phyloP scores from a whole-genome alignment of 352 stramenopile genomes.

The Phytophthora lateralis region DNA sequence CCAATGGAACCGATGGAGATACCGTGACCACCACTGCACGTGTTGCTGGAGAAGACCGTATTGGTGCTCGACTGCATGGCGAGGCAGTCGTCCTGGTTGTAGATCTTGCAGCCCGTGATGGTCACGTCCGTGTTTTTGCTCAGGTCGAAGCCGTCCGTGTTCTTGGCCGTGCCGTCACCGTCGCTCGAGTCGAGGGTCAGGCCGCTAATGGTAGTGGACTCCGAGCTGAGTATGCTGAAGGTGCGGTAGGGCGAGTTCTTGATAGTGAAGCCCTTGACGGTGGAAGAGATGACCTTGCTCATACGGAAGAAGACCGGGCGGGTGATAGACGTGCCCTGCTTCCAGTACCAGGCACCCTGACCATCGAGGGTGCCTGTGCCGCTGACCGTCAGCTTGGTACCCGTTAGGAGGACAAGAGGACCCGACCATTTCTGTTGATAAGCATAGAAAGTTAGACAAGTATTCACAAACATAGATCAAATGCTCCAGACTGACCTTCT shows the following conservation, averaged over 20 bases:
- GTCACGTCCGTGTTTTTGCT: conserved; percentile 25
- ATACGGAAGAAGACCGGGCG: conserved; percentile 45
- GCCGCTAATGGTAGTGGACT: conserved; percentile 24
- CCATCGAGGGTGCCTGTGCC: conserved; percentile 41
- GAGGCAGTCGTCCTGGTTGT: conserved; percentile 22
- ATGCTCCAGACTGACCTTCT: conserved; percentile 16
- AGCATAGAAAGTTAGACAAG: conserved; percentile 1
- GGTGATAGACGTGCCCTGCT: conserved; percentile 22
- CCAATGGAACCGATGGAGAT: conserved; percentile 30
- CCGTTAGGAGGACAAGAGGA: conserved; percentile 24
- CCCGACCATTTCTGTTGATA: conserved; percentile 13
- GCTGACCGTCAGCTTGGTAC: conserved; percentile 30
- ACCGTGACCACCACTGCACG: conserved; percentile 20
- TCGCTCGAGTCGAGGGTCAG: conserved; percentile 24
- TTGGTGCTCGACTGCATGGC: conserved; percentile 3
- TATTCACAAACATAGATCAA: not conserved
- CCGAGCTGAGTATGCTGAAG: conserved; percentile 39
- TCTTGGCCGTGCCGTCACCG: conserved; percentile 4
- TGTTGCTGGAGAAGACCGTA: conserved; percentile 17
- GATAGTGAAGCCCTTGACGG: conserved; percentile 35
- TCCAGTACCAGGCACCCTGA: conserved; percentile 34
- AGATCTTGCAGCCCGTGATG: conserved; percentile 27
- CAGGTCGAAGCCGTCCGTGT: conserved; percentile 19
- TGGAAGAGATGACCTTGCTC: conserved; percentile 30
- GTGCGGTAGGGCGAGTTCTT: conserved; percentile 25